Conservation (phyloP, 139 green algal genomes). For the Asterochloris erici region DNA sequence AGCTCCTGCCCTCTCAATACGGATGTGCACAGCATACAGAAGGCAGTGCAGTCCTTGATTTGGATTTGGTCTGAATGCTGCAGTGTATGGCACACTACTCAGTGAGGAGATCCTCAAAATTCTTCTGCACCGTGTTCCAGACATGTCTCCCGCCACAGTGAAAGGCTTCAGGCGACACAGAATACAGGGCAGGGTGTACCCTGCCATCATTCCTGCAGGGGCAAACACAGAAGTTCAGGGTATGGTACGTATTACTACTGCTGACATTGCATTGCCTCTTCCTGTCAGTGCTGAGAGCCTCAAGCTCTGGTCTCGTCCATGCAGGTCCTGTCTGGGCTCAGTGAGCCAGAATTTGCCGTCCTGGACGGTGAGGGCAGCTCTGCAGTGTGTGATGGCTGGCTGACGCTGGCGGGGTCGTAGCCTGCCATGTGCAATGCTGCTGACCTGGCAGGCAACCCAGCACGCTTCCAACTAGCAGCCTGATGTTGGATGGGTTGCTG, state of each 20-base stretch:
- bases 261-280: slow-evolving; percentile 1
- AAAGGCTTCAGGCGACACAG: slow-evolving; percentile 50
- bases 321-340: slow-evolving; percentile 58
- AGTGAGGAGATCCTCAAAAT: slow-evolving; percentile 25
- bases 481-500: neutral
- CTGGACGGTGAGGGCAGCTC: slow-evolving; percentile 43
- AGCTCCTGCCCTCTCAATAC: neutral
- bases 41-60: slow-evolving; percentile 24
- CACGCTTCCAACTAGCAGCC: neutral
- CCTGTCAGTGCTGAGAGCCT: neutral
- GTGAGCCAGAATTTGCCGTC: slow-evolving; percentile 51
- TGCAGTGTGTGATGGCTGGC: neutral
- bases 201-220: slow-evolving; percentile 39
- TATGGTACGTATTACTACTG: slow-evolving; percentile 25
- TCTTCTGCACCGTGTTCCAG: slow-evolving; percentile 16
- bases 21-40: neutral
- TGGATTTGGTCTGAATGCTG: neutral
- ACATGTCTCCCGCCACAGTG: slow-evolving; percentile 38
- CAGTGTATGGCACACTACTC: slow-evolving; percentile 49
- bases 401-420: too few species aligned
- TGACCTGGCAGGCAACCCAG: neutral
- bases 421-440: too few species aligned
- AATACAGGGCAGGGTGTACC: slow-evolving; percentile 61
- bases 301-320: neutral
- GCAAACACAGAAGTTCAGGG: slow-evolving; percentile 27